phyloP scores from a whole-genome alignment of 2,329 filamentous ascomycete species.

The Sclerotinia subarctica region DNA sequence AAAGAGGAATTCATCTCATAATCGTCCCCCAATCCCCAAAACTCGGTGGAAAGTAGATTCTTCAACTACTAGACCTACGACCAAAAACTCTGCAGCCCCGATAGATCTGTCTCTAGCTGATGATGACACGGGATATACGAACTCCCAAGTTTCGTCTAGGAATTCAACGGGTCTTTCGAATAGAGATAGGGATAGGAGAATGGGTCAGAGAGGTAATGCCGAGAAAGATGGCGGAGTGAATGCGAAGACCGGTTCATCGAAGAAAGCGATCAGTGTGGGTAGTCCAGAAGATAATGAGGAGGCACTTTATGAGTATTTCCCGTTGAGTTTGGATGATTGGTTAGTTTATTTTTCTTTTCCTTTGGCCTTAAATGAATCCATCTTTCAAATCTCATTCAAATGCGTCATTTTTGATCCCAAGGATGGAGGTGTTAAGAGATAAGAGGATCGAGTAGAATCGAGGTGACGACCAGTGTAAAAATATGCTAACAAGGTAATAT shows the following conservation, averaged over 20 bases:
- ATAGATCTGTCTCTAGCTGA: slow-evolving; percentile 37
- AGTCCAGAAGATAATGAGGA: slow-evolving; percentile 75
- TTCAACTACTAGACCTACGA: slow-evolving; percentile 18
- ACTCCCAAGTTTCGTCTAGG: slow-evolving; percentile 4
- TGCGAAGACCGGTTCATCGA: slow-evolving; percentile 37
- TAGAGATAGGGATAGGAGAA: slow-evolving; percentile 9
- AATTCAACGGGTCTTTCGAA: slow-evolving; percentile 13
- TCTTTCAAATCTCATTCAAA: background rate
- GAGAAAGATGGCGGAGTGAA: slow-evolving; percentile 38
- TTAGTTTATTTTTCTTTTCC: slow-evolving; percentile 37
- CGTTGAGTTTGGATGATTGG: slow-evolving; percentile 86
- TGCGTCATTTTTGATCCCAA: background rate
- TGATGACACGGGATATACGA: slow-evolving; percentile 29
- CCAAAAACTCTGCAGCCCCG: slow-evolving; percentile 26
- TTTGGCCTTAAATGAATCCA: background rate
- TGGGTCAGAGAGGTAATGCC: slow-evolving; percentile 5
- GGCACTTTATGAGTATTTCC: slow-evolving; percentile 91
- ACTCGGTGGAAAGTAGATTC: slow-evolving; percentile 37
- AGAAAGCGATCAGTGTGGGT: slow-evolving; percentile 40
- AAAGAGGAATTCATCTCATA: slow-evolving; percentile 29
- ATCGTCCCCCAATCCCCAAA: slow-evolving; percentile 35
- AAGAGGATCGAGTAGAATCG: background rate
- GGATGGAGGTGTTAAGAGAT: background rate
- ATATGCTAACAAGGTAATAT: slow-evolving; percentile 31
- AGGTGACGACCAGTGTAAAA: background rate